Evolutionary conservation across 768 basidiomycete genomes (phyloP), one percentile per base, ranked within the genome.

Genomic region (Leucosporidium scottii): DNA sequence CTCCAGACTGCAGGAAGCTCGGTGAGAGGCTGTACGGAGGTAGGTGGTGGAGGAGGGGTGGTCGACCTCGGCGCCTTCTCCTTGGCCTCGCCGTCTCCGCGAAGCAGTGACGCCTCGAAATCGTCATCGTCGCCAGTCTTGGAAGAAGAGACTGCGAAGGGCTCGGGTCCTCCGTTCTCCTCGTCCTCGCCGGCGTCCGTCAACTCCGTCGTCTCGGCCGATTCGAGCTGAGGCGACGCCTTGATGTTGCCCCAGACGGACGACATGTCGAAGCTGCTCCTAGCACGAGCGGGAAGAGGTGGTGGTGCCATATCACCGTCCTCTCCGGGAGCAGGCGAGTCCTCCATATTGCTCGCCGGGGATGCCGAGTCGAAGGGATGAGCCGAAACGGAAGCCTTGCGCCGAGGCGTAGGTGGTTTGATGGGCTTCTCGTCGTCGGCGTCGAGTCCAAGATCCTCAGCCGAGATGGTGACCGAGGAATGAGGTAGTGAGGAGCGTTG

Each of bases 101-200:
- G 85, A 65, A 85, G 84, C 49, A 93, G 78, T 74, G 91, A 87
- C 85, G 91, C 88, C 73, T 91, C 90, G 74, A 93, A 91, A 76
- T 91, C 90, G 69, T 85, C 84, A 78, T 91, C 90, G 62, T 86
- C 82, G 67, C 82, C 84, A 59, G 72, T 74, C 75, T 73, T 27
- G 72, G 57, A 36, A 36, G 49, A 65, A 53, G 20, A 48, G 63
- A 31, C 30, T 21, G 63, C 67, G 64, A 70, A 69, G 4, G 65
- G 64, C 39, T 68, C 68, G 36, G 63, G 65, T n/a, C 64, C 68
- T 20, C 65, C 57, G 28, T 50, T 30, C 31, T 48, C 61, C 25
- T 64, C 48, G 8, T 60, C 65, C 34, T 47, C 55, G 18, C 30
- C 53, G 17, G 51, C 66, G 28, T 59, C 54, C 54, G 12, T 39